A percentile compares a stretch with the other conserved stretches of the same genome.
Evolutionary conservation across 305 asterid genomes (phyloP).

Genomic region (Solanum hybrid): DNA sequence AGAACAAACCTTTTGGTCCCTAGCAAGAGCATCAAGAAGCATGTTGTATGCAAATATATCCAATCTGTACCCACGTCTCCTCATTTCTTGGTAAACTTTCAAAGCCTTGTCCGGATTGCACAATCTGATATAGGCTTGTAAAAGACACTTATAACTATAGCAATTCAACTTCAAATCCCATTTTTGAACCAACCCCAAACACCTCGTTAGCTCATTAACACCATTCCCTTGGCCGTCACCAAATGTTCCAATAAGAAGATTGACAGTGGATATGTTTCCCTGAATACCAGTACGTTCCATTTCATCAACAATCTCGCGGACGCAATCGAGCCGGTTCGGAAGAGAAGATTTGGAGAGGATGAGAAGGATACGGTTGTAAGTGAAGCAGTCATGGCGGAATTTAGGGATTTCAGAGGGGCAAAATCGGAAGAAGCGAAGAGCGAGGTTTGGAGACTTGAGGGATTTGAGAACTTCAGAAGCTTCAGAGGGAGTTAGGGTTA

Average conservation of each 20-base stretch:
- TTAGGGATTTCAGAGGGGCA: slow-evolving; percentile 51
- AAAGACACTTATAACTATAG: slow-evolving; percentile 75
- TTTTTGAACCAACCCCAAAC: slow-evolving; percentile 59
- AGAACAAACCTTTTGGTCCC: slow-evolving; percentile 54
- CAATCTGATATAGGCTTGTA: slow-evolving; percentile 76
- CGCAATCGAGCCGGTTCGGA: slow-evolving; percentile 35
- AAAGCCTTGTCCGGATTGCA: slow-evolving; percentile 37
- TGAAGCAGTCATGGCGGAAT: slow-evolving; percentile 65
- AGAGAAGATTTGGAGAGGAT: slow-evolving; percentile 51
- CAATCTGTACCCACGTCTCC: slow-evolving; percentile 51
- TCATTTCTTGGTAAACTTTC: slow-evolving; percentile 42
- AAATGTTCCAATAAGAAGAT: slow-evolving; percentile 60
- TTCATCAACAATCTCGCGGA: slow-evolving; percentile 32
- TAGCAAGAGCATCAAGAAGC: slow-evolving; percentile 79
- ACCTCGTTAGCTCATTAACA: slow-evolving; percentile 48
- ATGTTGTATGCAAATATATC: slow-evolving; percentile 72
- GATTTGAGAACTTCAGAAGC: slow-evolving; percentile 76
- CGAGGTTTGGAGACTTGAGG: slow-evolving; percentile 52
- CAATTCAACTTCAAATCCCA: slow-evolving; percentile 68
- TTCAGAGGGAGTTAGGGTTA: slow-evolving; percentile 54
- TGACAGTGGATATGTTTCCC: slow-evolving; percentile 86
- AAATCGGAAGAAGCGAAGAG: slow-evolving; percentile 61
- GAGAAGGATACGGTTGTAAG: slow-evolving; percentile 69
- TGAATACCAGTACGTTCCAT: slow-evolving; percentile 45
- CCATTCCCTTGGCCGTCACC: slow-evolving; percentile 20